These are phyloP conservation scores for Ogataea dorogensis DNA, from an alignment of 805 yeast species.

Conservation along the genomic window DNA sequence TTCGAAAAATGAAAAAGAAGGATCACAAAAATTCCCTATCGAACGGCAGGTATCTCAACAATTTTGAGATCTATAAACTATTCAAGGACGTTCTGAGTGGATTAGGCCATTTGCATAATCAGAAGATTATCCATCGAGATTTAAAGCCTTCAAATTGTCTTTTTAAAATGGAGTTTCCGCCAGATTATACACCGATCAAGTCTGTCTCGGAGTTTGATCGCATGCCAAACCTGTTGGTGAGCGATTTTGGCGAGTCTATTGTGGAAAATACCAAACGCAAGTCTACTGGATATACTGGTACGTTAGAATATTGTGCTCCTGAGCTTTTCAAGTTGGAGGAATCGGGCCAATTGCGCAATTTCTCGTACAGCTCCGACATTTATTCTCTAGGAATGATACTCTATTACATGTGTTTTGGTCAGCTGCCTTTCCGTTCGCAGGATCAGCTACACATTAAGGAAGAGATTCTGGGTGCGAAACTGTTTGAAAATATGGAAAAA, in stretches of 20 bases:
- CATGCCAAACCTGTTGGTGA: slow-evolving; percentile 71
- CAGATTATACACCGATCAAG: slow-evolving; percentile 24
- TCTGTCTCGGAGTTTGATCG: slow-evolving; percentile 24
- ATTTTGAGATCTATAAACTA: slow-evolving; percentile 64
- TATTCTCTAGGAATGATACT: slow-evolving; percentile 84
- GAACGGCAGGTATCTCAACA: slow-evolving; percentile 44
- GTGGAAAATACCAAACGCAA: slow-evolving; percentile 61
- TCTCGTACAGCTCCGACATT: slow-evolving; percentile 71
- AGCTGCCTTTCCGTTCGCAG: slow-evolving; percentile 54
- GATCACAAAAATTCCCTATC: no score
- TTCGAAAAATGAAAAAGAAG: slow-evolving; percentile 27
- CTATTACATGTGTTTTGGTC: slow-evolving; percentile 69
- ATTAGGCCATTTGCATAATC: slow-evolving; percentile 65
- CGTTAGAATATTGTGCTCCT: slow-evolving; percentile 86
- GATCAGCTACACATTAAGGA: slow-evolving; percentile 23
- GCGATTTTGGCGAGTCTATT: slow-evolving; percentile 90
- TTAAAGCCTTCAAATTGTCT: slow-evolving; percentile 87
- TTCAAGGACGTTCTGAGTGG: slow-evolving; percentile 70
- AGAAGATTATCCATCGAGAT: slow-evolving; percentile 83
- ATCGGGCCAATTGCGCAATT: slow-evolving; percentile 47
- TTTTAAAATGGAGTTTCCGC: slow-evolving; percentile 40
- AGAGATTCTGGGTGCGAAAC: slow-evolving; percentile 24
- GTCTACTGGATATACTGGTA: slow-evolving; percentile 85
- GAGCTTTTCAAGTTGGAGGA: slow-evolving; percentile 51
- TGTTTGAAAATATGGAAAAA: slow-evolving; percentile 24